These are phyloP conservation scores for Chenopodium berlandieri DNA, from an alignment of 148 eudicot genomes.

Conservation along the genomic window DNA sequence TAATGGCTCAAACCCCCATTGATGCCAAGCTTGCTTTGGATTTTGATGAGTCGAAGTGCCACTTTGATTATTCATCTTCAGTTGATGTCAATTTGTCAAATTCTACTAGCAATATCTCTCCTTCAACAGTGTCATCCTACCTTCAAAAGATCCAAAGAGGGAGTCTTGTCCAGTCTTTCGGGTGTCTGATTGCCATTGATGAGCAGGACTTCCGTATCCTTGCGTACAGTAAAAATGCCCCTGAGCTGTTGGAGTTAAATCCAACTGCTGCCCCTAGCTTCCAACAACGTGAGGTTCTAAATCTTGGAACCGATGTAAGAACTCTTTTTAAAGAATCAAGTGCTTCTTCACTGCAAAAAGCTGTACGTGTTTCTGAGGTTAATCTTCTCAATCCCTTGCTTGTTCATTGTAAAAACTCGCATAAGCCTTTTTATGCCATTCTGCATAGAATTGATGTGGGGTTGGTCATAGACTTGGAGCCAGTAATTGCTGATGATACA, in stretches of 20 bases:
- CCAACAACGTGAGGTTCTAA: conserved; percentile 58
- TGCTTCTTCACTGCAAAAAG: conserved; percentile 69
- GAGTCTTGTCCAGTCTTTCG: conserved; percentile 70
- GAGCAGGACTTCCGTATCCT: conserved; percentile 50
- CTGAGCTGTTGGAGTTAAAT: conserved; percentile 71
- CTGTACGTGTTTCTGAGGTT: conserved; percentile 53
- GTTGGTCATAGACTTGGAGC: conserved; percentile 78
- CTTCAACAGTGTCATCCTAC: conserved; percentile 67
- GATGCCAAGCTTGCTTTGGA: conserved; percentile 78
- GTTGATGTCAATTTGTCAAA: conserved; percentile 50
- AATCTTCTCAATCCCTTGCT: conserved; percentile 74
- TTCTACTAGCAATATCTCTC: conserved; percentile 54
- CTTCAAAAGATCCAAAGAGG: conserved; percentile 84
- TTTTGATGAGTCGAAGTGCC: conserved; percentile 57
- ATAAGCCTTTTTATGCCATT: conserved; percentile 77
- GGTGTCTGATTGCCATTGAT: conserved; percentile 78
- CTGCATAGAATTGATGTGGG: conserved; percentile 78
- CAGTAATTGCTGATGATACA: conserved; percentile 55
- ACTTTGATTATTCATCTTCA: conserved; percentile 65
- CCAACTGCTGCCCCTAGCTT: conserved; percentile 69
- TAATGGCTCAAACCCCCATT: conserved; percentile 55
- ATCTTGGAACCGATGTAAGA: conserved; percentile 69
- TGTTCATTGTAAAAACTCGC: conserved; percentile 56
- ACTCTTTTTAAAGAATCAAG: conserved; percentile 57
- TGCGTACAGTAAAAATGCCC: conserved; percentile 84